phyloP scores from a whole-genome alignment of 179 eudicot species.

The Amaranthus tricolor region DNA sequence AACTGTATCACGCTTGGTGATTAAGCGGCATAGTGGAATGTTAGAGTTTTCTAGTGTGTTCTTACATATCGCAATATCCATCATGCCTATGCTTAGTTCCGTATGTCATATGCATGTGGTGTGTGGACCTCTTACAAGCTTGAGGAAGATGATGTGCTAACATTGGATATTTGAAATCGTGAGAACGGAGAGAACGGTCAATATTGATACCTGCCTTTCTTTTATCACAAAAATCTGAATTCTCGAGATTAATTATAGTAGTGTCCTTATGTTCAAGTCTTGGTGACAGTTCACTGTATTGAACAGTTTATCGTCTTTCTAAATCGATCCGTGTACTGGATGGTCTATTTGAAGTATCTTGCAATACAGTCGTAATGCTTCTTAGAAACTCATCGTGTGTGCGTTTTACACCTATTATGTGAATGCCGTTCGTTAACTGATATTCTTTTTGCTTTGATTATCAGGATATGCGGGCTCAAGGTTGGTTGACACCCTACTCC shows the following conservation, averaged over 20 bases:
- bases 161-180: neutral
- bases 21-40: neutral
- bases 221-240: neutral
- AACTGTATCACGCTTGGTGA: neutral
- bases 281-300: neutral
- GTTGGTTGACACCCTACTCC: conserved; percentile 21
- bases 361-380: too few species aligned
- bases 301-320: too few species aligned
- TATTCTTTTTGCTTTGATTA: neutral
- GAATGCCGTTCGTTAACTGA: neutral
- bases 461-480: conserved; percentile 27
- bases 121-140: neutral
- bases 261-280: neutral
- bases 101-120: neutral
- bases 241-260: neutral
- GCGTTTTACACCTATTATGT: neutral
- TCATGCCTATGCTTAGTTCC: neutral
- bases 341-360: too few species aligned
- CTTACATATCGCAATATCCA: neutral
- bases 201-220: neutral
- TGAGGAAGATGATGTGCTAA: neutral
- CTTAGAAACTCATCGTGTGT: neutral
- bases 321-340: too few species aligned
- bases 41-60: neutral
- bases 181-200: neutral